phyloP scores from a whole-genome alignment of 257 asterid species.

The Sherardia arvensis region DNA sequence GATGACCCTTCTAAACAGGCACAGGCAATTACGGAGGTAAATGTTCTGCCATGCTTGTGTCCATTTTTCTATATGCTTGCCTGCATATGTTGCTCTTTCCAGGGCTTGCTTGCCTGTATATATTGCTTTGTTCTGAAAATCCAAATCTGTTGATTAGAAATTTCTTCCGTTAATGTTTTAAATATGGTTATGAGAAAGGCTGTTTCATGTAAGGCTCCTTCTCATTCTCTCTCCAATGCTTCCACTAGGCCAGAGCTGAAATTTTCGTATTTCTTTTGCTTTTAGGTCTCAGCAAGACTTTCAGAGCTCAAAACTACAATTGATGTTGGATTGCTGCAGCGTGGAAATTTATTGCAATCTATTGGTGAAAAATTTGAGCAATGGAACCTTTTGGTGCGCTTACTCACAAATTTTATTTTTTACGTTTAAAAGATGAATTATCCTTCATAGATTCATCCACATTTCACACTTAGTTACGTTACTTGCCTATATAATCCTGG shows the following conservation, averaged over 20 bases:
- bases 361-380: conserved; percentile 75
- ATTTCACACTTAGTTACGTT: not conserved
- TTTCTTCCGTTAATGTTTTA: not conserved
- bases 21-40: conserved; percentile 75
- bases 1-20: conserved; percentile 78
- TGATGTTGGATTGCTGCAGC: conserved; percentile 87
- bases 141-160: not conserved
- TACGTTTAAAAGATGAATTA: not conserved
- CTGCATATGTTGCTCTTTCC: not conserved
- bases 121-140: not conserved
- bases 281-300: conserved; percentile 78
- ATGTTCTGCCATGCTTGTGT: not conserved
- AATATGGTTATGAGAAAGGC: not conserved
- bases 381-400: conserved; percentile 84
- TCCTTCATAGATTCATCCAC: not conserved
- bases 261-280: conserved; percentile 7
- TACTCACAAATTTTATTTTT: not conserved
- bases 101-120: not conserved
- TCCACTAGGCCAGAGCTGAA: not conserved
- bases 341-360: conserved; percentile 65
- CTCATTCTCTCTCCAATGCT: not conserved
- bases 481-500: not conserved
- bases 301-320: conserved; percentile 85
- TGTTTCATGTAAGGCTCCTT: not conserved
- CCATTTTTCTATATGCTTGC: not conserved